phyloP scores from a whole-genome alignment of 768 basidiomycete species.

The Termitomyces eurrhizus region DNA sequence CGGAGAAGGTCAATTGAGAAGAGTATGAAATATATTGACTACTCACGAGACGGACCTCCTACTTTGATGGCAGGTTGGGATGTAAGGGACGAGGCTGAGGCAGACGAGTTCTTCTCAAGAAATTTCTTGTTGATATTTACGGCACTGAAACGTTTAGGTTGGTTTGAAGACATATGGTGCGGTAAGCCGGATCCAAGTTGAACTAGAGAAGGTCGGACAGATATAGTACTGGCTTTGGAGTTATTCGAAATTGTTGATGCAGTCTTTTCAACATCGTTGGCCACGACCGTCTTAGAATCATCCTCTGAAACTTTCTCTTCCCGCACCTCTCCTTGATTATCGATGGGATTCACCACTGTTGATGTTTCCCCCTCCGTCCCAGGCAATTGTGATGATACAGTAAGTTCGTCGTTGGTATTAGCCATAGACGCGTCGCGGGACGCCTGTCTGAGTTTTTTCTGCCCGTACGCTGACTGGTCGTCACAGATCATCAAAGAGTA shows the following conservation, averaged over 20 bases:
- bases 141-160: constrained; percentile 82
- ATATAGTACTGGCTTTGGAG: constrained; percentile 22
- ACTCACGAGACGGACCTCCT: constrained; percentile 52
- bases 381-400: constrained; percentile 40
- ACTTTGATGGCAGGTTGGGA: constrained; percentile 45
- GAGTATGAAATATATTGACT: background rate
- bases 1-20: constrained; percentile 13
- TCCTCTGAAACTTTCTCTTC: constrained; percentile 11
- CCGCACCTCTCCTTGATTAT: constrained; percentile 20
- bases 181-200: constrained; percentile 37
- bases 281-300: constrained; percentile 2
- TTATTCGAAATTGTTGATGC: constrained; percentile 14
- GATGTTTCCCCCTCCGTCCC: constrained; percentile 32
- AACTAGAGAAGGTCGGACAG: constrained; percentile 41
- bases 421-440: constrained; percentile 83
- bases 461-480: constrained; percentile 23
- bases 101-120: constrained; percentile 79
- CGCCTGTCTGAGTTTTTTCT: constrained; percentile 42
- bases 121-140: constrained; percentile 97
- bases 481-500: constrained; percentile 5
- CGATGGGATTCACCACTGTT: constrained; percentile 24
- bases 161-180: constrained; percentile 32
- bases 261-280: constrained; percentile 19
- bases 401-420: constrained; percentile 48
- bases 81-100: constrained; percentile 43